These are phyloP conservation scores for Boletus pseudo-olivaceus DNA, from an alignment of 768 basidiomycete species.

Conservation along the genomic window DNA sequence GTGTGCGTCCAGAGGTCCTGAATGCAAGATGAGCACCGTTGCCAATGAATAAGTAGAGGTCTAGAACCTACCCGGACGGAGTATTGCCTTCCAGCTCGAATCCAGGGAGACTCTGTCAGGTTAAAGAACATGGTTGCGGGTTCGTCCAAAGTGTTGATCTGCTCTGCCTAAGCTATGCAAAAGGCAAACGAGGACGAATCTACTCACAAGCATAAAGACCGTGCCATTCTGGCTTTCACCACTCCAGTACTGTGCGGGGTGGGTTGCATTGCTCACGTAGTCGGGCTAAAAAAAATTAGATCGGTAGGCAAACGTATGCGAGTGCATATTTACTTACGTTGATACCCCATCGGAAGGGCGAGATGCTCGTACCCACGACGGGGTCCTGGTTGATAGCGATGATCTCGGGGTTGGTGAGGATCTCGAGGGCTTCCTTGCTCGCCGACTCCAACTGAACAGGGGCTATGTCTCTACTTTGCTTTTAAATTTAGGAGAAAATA, in stretches of 20 bases:
- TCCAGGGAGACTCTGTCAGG: constrained; percentile 68
- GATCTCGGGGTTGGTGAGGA: constrained; percentile 61
- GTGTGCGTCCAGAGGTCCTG: constrained; percentile 76
- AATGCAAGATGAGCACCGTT: neutral
- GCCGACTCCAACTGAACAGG: constrained; percentile 45
- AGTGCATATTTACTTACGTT: constrained; percentile 41
- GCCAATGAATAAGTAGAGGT: neutral
- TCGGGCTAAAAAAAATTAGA: constrained; percentile 25
- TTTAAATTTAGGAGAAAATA: constrained; percentile 8
- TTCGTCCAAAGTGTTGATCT: constrained; percentile 60
- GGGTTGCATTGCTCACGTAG: constrained; percentile 39
- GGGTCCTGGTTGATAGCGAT: constrained; percentile 69
- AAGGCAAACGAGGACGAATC: neutral
- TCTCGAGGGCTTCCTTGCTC: constrained; percentile 47
- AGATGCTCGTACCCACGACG: constrained; percentile 54
- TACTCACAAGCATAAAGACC: constrained; percentile 60
- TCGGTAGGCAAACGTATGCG: neutral
- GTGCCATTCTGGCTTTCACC: constrained; percentile 63
- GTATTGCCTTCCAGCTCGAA: constrained; percentile 63
- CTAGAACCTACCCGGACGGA: constrained; percentile 50
- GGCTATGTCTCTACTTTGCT: neutral
- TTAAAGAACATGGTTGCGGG: constrained; percentile 58
- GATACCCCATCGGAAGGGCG: constrained; percentile 67
- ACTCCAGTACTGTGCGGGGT: constrained; percentile 73
- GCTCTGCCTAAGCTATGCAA: neutral